phyloP scores from a whole-genome alignment of 345 rosid genomes.

The Eutrema japonicum region DNA sequence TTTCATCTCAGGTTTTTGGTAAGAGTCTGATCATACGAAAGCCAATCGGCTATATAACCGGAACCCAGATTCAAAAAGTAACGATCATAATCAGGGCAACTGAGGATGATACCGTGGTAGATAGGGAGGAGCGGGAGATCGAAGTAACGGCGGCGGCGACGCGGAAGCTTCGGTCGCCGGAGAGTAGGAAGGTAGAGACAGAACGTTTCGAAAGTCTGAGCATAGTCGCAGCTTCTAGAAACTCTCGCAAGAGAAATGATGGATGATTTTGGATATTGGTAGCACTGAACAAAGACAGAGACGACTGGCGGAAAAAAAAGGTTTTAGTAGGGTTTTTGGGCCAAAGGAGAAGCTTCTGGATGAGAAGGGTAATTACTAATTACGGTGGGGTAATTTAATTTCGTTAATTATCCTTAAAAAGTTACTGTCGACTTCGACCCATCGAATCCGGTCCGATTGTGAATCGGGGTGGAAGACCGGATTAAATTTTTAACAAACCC shows the following conservation, averaged over 20 bases:
- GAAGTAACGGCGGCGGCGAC: slow-evolving; percentile 47
- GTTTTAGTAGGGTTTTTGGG: slow-evolving; percentile 63
- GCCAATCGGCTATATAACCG: background rate
- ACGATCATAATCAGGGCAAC: background rate
- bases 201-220: slow-evolving; percentile 73
- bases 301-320: slow-evolving; percentile 1
- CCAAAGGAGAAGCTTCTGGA: slow-evolving; percentile 71
- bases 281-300: slow-evolving; percentile 9
- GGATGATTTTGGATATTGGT: background rate
- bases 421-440: background rate
- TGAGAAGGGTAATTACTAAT: background rate
- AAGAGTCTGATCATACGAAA: background rate
- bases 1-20: background rate
- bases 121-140: slow-evolving; percentile 45
- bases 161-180: slow-evolving; percentile 48
- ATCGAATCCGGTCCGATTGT: background rate
- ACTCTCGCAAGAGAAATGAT: background rate
- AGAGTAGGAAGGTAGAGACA: slow-evolving; percentile 58
- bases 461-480: background rate
- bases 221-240: slow-evolving; percentile 48
- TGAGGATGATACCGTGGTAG: slow-evolving; percentile 48
- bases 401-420: background rate
- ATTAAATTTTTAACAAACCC: too few species aligned
- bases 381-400: background rate
- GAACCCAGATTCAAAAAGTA: background rate